Base-by-base conservation (phyloP, 495 filamentous ascomycete species). In the Penicillium pancosmium region DNA sequence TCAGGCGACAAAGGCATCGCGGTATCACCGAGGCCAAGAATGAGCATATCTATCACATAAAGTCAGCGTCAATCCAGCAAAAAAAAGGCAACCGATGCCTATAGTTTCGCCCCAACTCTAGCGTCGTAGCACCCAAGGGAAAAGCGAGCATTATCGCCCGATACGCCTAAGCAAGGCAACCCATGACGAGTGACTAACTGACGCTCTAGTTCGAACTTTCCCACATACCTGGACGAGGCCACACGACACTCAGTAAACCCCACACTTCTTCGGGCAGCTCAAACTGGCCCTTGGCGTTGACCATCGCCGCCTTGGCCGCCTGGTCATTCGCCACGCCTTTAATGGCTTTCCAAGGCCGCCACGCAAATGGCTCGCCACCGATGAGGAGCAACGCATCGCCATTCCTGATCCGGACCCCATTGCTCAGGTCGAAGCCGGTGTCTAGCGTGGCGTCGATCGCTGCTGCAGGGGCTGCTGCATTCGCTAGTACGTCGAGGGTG, bases 201-300 rank as follows among this genome's bases (percentile, higher is more conserved):
- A 31, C 27, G 27, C 27, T 31, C 27, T 40, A 59, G n/a, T 52
- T 53, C 36, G 56, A 50, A 46, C 56, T 8, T 19, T 19, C 27
- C 46, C 51, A 79, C 86, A 56, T 76, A 96, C 92, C 92, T 65
- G 94, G 94, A 70, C 94, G 88, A 59, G 94, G 94, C 90, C 90
- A 96, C 25, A 96, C 79, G 60, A 92, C 44, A 38, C 84, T 83
- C 70, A 98, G 73, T 50, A 96, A 44, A 0, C 90, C 92, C 81
- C 91, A 95, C 34, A 77, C 88, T 49, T 72, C 66, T 61, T 88
- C 87, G 47, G 78, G 76, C 7, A 93, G 79, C 65, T 95, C 91
- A 84, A 90, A 93, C 68, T 92, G 87, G 9, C 93, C 92, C 72
- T 86, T 90, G 21, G 67, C 67, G 72, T 96, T 95, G 12, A 89